Evolutionary conservation across 2,329 filamentous ascomycete genomes (phyloP).

Genomic region (Dryadomyces quercivorus): DNA sequence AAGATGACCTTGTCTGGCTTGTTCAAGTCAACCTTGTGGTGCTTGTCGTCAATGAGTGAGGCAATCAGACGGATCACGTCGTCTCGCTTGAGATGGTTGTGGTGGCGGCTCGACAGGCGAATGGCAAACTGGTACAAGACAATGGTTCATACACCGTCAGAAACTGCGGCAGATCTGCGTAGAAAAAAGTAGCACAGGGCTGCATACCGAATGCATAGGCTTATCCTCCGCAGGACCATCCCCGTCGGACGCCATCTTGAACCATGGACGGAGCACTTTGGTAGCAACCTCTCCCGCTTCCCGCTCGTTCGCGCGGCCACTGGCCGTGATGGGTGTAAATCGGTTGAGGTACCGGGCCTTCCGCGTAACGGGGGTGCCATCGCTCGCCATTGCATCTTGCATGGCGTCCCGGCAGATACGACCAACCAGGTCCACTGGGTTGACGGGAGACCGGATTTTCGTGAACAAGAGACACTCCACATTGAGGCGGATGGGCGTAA

Average conservation of each 20-base stretch:
- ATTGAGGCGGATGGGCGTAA: constrained; percentile 39
- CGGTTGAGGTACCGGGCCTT: constrained; percentile 44
- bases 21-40: constrained; percentile 66
- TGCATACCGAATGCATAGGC: constrained; percentile 27
- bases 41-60: constrained; percentile 41
- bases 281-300: constrained; percentile 54
- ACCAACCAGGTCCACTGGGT: constrained; percentile 41
- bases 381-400: constrained; percentile 17
- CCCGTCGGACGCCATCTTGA: constrained; percentile 31
- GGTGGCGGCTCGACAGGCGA: constrained; percentile 63
- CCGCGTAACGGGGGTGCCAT: constrained; percentile 22
- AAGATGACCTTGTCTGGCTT: constrained; percentile 69
- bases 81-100: constrained; percentile 55
- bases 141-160: background rate
- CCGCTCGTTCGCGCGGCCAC: constrained; percentile 54
- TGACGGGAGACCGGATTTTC: constrained; percentile 40
- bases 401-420: constrained; percentile 44
- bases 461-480: constrained; percentile 55
- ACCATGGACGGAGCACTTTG: constrained; percentile 50
- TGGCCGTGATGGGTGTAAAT: constrained; percentile 37
- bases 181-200: background rate
- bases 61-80: constrained; percentile 62
- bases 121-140: constrained; percentile 60
- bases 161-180: background rate
- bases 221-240: background rate